These are phyloP conservation scores for Paramarasmius palmivorus DNA, from an alignment of 1,284 basidiomycete genomes.

Conservation along the genomic window DNA sequence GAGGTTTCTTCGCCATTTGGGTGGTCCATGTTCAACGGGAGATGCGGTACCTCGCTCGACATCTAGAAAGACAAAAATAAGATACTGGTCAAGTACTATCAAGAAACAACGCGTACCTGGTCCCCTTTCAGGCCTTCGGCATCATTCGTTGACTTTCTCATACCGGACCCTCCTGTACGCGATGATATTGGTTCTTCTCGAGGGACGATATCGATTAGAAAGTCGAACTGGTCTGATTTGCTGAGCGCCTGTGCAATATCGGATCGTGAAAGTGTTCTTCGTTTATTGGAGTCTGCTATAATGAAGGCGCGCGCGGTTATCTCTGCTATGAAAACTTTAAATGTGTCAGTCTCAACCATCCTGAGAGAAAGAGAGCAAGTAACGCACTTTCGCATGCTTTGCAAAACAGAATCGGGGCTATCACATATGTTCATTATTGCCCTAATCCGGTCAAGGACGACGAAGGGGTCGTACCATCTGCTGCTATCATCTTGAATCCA, in stretches of 20 bases:
- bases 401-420: conserved; percentile 91
- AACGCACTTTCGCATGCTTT: conserved; percentile 95
- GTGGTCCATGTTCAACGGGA: no score
- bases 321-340: conserved; percentile 89
- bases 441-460: not conserved
- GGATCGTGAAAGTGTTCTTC: conserved; percentile 85
- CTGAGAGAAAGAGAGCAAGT: conserved; percentile 8
- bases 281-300: conserved; percentile 90
- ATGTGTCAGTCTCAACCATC: conserved; percentile 1
- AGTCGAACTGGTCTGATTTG: conserved; percentile 92
- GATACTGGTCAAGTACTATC: no score
- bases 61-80: no score
- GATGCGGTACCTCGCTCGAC: no score
- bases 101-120: no score
- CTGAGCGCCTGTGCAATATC: conserved; percentile 90
- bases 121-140: no score
- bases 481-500: conserved; percentile 83
- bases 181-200: no score
- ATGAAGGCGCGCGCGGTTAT: conserved; percentile 93
- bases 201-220: conserved; percentile 90
- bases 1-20: no score
- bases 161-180: no score
- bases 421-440: conserved; percentile 5
- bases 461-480: conserved; percentile 66
- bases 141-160: no score